Conservation (phyloP, 495 filamentous ascomycete genomes). For the Friedmanniomyces simplex region DNA sequence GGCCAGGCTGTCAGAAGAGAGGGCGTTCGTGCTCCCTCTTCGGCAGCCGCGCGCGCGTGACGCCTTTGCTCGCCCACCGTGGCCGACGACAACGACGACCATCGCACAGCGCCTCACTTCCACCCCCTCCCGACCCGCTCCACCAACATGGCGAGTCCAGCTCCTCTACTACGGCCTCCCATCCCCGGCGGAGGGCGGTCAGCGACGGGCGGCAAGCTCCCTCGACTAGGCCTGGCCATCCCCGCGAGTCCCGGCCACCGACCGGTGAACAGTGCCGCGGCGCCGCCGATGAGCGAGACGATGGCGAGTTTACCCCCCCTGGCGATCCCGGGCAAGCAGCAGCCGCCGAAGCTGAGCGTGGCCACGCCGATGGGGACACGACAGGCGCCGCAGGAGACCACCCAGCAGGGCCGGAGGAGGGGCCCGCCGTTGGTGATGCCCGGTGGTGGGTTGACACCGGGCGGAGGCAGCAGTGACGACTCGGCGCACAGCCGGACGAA, state of each 20-base stretch:
- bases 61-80: constrained; percentile 12
- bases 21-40: constrained; percentile 13
- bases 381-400: constrained; percentile 49
- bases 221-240: constrained; percentile 77
- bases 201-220: constrained; percentile 52
- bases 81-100: constrained; percentile 3
- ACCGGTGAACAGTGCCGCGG: constrained; percentile 42
- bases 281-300: constrained; percentile 8
- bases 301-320: constrained; percentile 14
- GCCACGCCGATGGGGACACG: constrained; percentile 76
- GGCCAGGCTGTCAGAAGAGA: constrained; percentile 21
- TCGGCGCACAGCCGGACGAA: constrained; percentile 67
- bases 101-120: neutral
- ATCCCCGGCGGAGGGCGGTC: constrained; percentile 57
- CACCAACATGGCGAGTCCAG: constrained; percentile 61
- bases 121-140: constrained; percentile 3
- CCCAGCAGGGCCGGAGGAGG: constrained; percentile 33
- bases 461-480: constrained; percentile 53
- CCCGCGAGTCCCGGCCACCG: constrained; percentile 72
- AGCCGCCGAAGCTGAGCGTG: constrained; percentile 61
- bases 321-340: constrained; percentile 24
- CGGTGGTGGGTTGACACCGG: constrained; percentile 11
- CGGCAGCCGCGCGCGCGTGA: constrained; percentile 13
- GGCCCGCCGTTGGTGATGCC: constrained; percentile 41
- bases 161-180: constrained; percentile 72